A percentile compares a stretch with the other conserved stretches of the same genome.
phyloP scores from a whole-genome alignment of 192 early-diverging fungal species.

The Coemansia sp. region DNA sequence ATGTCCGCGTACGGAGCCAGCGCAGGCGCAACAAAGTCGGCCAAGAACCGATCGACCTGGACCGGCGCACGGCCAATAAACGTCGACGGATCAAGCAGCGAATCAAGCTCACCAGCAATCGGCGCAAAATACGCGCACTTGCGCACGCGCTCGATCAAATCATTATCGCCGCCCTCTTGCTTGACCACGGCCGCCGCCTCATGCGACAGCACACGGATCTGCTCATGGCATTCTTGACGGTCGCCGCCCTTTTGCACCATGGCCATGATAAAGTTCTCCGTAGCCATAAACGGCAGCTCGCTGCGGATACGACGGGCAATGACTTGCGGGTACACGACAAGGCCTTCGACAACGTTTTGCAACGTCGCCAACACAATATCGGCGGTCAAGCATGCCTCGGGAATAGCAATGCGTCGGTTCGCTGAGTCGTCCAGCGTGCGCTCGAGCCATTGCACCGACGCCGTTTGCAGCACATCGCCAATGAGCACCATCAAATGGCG shows the following conservation, averaged over 20 bases:
- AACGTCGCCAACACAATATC: slow-evolving; percentile 94
- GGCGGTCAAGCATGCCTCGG: slow-evolving; percentile 94
- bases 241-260: slow-evolving; percentile 97
- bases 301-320: slow-evolving; percentile 87
- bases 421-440: slow-evolving; percentile 97
- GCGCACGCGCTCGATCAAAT: slow-evolving; percentile 88
- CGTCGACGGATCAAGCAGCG: slow-evolving; percentile 82
- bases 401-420: slow-evolving; percentile 92
- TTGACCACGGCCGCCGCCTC: slow-evolving; percentile 91
- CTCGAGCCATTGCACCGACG: slow-evolving; percentile 95
- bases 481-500: slow-evolving; percentile 93
- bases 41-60: slow-evolving; percentile 87
- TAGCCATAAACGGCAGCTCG: slow-evolving; percentile 99
- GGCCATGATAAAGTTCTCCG: slow-evolving; percentile 99
- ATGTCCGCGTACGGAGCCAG: slow-evolving; percentile 70
- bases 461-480: slow-evolving; percentile 84
- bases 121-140: slow-evolving; percentile 84
- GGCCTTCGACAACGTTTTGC: slow-evolving; percentile 95
- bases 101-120: slow-evolving; percentile 72
- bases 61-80: slow-evolving; percentile 93
- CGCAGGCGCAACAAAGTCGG: slow-evolving; percentile 77
- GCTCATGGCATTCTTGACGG: slow-evolving; percentile 93
- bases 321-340: slow-evolving; percentile 96
- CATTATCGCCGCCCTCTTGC: slow-evolving; percentile 89
- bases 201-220: slow-evolving; percentile 93